These are phyloP conservation scores for Capsicum chinense DNA, from an alignment of 257 asterid genomes.

Conservation along the genomic window DNA sequence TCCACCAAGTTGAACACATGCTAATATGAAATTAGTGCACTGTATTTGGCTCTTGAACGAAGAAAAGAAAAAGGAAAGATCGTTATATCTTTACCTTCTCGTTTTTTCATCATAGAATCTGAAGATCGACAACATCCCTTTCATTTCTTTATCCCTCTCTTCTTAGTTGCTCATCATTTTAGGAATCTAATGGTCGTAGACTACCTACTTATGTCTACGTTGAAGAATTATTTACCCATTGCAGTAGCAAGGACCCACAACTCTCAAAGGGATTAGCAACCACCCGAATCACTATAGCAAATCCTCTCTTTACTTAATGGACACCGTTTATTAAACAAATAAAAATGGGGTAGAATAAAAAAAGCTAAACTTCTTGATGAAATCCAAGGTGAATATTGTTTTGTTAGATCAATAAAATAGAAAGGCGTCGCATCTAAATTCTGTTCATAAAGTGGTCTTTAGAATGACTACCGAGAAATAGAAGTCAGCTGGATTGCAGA, in stretches of 20 bases:
- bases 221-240: not conserved
- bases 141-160: not conserved
- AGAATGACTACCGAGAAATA: not conserved
- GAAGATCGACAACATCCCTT: not conserved
- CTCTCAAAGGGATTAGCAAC: too few relatives aligned
- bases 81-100: not conserved
- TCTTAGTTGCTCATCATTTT: not conserved
- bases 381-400: too few relatives aligned
- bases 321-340: too few relatives aligned
- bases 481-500: not conserved
- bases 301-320: too few relatives aligned
- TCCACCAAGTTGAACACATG: not conserved
- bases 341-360: too few relatives aligned
- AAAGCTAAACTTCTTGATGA: too few relatives aligned
- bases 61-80: not conserved
- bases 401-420: too few relatives aligned
- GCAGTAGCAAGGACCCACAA: too few relatives aligned
- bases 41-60: not conserved
- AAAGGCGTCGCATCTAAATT: not conserved
- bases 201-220: not conserved
- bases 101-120: not conserved
- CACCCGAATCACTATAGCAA: too few relatives aligned
- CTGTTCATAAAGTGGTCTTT: not conserved
- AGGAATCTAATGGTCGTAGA: not conserved
- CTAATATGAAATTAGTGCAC: not conserved